phyloP scores from a whole-genome alignment of 2,329 filamentous ascomycete species.

The Tolypocladium ovalisporum region DNA sequence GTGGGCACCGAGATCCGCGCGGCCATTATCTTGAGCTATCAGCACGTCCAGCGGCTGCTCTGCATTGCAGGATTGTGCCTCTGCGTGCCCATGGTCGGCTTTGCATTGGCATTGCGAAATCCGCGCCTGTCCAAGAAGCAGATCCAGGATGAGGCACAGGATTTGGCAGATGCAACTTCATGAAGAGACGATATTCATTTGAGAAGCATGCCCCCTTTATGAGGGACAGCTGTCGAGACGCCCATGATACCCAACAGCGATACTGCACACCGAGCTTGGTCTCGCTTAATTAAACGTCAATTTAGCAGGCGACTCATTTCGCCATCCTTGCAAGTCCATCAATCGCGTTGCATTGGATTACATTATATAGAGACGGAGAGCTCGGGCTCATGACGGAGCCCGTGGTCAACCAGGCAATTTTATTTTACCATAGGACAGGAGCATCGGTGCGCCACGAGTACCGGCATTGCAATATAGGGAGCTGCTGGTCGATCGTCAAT shows the following conservation, averaged over 20 bases:
- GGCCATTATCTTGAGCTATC: slow-evolving; percentile 33
- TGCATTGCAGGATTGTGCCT: slow-evolving; percentile 33
- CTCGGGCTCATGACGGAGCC: neutral
- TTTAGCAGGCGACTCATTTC: neutral
- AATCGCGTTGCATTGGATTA: neutral
- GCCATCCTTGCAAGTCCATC: neutral
- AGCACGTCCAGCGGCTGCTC: slow-evolving; percentile 31
- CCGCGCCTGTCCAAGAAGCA: slow-evolving; percentile 29
- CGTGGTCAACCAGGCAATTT: neutral
- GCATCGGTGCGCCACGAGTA: neutral
- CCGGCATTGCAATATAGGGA: neutral
- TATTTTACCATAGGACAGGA: neutral
- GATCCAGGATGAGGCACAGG: slow-evolving; percentile 9
- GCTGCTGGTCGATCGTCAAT: neutral
- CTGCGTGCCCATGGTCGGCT: slow-evolving; percentile 33
- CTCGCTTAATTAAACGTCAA: neutral
- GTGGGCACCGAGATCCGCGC: slow-evolving; percentile 31
- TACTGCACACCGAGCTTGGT: neutral
- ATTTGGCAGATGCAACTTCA: neutral
- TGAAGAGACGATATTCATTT: neutral
- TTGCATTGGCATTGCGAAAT: slow-evolving; percentile 31
- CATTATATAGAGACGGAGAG: neutral
- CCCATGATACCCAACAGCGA: neutral
- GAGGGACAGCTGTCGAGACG: neutral
- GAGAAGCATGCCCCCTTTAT: neutral